phyloP scores from a whole-genome alignment of 2,329 filamentous ascomycete species.

The Monilinia laxa region DNA sequence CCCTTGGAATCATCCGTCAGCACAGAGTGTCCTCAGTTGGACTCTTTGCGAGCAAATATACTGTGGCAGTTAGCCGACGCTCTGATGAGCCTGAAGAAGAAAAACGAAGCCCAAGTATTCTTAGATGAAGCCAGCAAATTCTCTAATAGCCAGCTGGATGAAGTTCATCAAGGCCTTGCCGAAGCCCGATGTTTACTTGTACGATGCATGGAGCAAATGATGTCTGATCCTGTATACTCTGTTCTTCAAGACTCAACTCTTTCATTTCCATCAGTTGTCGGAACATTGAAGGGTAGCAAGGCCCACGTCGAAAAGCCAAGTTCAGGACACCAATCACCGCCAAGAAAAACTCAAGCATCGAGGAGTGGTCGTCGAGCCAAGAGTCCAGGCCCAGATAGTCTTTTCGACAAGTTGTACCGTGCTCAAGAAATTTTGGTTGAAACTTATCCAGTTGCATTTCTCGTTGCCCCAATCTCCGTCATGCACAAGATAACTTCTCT shows the following conservation, averaged over 20 bases:
- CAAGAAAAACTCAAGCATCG: slow-evolving; percentile 28
- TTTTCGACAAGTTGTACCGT: slow-evolving; percentile 51
- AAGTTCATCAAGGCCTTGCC: slow-evolving; percentile 55
- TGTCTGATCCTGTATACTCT: slow-evolving; percentile 79
- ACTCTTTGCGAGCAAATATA: slow-evolving; percentile 49
- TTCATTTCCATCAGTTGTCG: slow-evolving; percentile 69
- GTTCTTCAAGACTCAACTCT: slow-evolving; percentile 91
- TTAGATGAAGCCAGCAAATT: slow-evolving; percentile 53
- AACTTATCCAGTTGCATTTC: slow-evolving; percentile 52
- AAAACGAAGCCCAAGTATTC: slow-evolving; percentile 55
- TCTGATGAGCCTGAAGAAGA: slow-evolving; percentile 49
- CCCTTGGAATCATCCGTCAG: slow-evolving; percentile 29
- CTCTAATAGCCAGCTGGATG: slow-evolving; percentile 45
- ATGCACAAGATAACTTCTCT: slow-evolving; percentile 64
- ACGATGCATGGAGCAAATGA: slow-evolving; percentile 70
- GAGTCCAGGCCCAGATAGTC: slow-evolving; percentile 38
- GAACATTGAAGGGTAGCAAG: slow-evolving; percentile 30
- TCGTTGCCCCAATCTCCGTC: slow-evolving; percentile 53
- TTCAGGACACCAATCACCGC: slow-evolving; percentile 29
- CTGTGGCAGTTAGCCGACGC: slow-evolving; percentile 52
- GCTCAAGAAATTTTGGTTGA: slow-evolving; percentile 66
- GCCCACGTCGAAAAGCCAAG: slow-evolving; percentile 32
- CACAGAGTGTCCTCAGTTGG: slow-evolving; percentile 41
- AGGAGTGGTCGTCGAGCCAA: slow-evolving; percentile 27
- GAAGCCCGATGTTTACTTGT: slow-evolving; percentile 67